Conservation (phyloP, 768 basidiomycete species). For the Agrocybe pediades region DNA sequence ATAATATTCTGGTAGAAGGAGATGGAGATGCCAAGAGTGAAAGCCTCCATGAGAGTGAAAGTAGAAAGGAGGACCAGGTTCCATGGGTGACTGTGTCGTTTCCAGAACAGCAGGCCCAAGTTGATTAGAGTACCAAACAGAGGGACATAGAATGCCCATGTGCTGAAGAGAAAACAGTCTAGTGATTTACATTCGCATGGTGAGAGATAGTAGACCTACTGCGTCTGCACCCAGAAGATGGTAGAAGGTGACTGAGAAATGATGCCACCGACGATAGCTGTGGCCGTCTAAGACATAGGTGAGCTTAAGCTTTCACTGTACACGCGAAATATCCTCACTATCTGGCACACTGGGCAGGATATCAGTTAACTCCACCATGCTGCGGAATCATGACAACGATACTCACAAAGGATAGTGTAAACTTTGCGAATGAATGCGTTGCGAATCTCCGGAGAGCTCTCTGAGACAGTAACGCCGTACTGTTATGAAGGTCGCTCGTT, state of each 20-base stretch:
- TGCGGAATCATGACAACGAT: not conserved
- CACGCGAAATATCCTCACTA: conserved; percentile 44
- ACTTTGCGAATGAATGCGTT: conserved; percentile 90
- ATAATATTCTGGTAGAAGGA: conserved; percentile 73
- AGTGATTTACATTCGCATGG: not conserved
- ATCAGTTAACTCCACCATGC: conserved; percentile 1
- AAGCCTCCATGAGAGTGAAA: conserved; percentile 91
- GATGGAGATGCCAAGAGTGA: conserved; percentile 84
- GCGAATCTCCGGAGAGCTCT: conserved; percentile 77
- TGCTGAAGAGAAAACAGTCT: conserved; percentile 34
- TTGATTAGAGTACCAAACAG: conserved; percentile 79
- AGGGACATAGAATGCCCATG: conserved; percentile 81
- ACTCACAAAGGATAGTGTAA: conserved; percentile 85
- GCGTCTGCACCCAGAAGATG: conserved; percentile 68
- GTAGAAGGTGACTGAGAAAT: conserved; percentile 65
- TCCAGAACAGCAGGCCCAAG: conserved; percentile 85
- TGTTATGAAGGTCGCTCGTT: conserved; percentile 30
- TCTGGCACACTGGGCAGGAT: conserved; percentile 59
- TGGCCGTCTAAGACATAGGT: conserved; percentile 55
- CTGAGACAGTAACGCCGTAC: conserved; percentile 83
- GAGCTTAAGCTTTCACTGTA: not conserved
- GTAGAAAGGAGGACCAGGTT: conserved; percentile 84
- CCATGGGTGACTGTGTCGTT: conserved; percentile 86
- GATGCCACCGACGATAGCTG: conserved; percentile 71
- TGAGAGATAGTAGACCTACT: conserved; percentile 47